phyloP scores from a whole-genome alignment of 75 land plant species.

The Isoetes taiwanensis region DNA sequence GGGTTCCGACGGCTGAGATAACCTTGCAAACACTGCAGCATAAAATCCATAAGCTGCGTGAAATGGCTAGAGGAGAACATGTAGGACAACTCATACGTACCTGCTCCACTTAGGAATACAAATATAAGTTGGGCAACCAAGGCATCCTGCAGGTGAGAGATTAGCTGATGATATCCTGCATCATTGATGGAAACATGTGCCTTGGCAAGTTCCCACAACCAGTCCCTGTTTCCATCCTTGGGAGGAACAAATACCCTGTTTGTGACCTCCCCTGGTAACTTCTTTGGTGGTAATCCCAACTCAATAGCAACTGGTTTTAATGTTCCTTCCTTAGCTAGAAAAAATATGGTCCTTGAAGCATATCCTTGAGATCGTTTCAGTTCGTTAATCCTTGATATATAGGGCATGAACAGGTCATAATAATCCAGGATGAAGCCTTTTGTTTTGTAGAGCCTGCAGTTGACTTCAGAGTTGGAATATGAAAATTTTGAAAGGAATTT shows the following conservation, averaged over 20 bases:
- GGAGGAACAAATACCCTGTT: constrained; percentile 5
- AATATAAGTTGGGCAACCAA: constrained; percentile 25
- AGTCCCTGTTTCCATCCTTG: not conserved
- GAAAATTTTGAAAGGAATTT: too few species aligned
- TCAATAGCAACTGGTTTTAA: too few species aligned
- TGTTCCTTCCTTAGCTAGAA: too few species aligned
- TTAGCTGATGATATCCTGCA: constrained; percentile 5
- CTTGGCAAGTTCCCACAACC: constrained; percentile 5
- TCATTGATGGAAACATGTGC: constrained; percentile 2
- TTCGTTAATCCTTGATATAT: too few species aligned
- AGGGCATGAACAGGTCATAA: too few species aligned
- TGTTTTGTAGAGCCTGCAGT: too few species aligned
- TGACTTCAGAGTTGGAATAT: too few species aligned
- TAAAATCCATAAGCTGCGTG: not conserved
- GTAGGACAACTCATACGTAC: constrained; percentile 9
- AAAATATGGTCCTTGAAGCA: too few species aligned
- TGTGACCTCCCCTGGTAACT: too few species aligned
- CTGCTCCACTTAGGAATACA: constrained; percentile 40
- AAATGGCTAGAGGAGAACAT: not conserved
- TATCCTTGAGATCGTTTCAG: too few species aligned
- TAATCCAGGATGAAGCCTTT: too few species aligned
- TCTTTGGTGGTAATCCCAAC: too few species aligned
- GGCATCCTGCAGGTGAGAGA: constrained; percentile 13
- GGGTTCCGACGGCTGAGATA: constrained; percentile 35
- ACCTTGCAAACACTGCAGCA: constrained; percentile 35